Evolutionary conservation across 768 basidiomycete genomes (phyloP), one percentile per base, ranked within the genome.

Genomic region (Aureoboletus auriporus): DNA sequence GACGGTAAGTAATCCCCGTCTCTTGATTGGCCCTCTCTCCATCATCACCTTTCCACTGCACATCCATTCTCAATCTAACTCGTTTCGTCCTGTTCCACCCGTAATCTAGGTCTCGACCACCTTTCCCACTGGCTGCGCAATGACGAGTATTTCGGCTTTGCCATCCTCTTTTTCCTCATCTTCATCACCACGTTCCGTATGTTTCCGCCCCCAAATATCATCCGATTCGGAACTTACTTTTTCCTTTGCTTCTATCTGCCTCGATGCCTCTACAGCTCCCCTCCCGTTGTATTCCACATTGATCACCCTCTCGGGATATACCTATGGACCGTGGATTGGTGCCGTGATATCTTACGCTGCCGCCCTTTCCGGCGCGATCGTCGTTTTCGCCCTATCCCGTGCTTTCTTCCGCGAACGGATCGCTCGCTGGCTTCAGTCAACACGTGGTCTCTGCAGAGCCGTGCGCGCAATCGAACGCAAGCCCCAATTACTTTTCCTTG

Each of bases 231-330:
- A 29, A 27, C 57, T 64, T 42, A 57, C 47, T 11, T 16, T 33
- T 35, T 42, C 34, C 17, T 44, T 17, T 29, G 17, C 53, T 42
- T 51, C 39, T 45, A 26, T 38, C 51, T 58, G 12, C 42, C 36
- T 49, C 35, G 41, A 23, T 23, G 4, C 20, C 38, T 47, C 36
- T 49, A 29, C 62, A 92, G 90, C 93, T 36, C 93, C 93, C 31
- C 61, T 96, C 41, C 93, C 93, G 31, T 74, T 96, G 47, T 96
- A 95, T 71, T 93, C 90, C 57, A 95, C 93, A 0, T 76, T 96
- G 69, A 93, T 95, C 63, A 82, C 91, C 55, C 75, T 96, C 56
- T 89, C 91, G 37, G 93, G 93, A 20, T 95, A 95, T 66, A 92
- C 91, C 9, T 93, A 84, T 61, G 91, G 91, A 44, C 76, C 88